A percentile compares a stretch with the other conserved stretches of the same genome.
These are phyloP conservation scores for Syncephalastrum contaminatum DNA, from an alignment of 371 early-diverging fungal species.

Conservation along the genomic window DNA sequence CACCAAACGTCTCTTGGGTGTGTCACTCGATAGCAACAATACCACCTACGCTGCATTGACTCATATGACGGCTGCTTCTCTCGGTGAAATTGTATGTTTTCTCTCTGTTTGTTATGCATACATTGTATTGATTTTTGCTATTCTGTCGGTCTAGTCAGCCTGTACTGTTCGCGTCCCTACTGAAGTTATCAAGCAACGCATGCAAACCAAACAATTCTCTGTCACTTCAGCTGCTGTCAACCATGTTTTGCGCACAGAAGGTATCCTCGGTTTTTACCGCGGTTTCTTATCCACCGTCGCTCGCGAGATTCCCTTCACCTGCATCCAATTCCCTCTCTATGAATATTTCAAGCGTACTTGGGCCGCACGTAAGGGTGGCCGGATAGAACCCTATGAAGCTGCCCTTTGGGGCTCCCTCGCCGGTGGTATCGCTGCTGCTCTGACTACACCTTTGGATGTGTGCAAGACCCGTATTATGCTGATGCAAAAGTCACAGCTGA, in stretches of 20 bases:
- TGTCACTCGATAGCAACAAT: conserved; percentile 30
- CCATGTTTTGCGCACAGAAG: conserved; percentile 68
- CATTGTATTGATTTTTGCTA: not conserved
- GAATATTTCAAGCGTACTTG: conserved; percentile 79
- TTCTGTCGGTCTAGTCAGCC: conserved; percentile 60
- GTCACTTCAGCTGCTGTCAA: conserved; percentile 60
- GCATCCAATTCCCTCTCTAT: conserved; percentile 95
- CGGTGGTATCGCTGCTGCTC: conserved; percentile 88
- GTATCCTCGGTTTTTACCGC: conserved; percentile 86
- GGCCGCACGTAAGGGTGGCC: conserved; percentile 42
- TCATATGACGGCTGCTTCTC: conserved; percentile 90
- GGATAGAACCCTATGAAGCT: conserved; percentile 77
- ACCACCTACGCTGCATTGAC: conserved; percentile 59
- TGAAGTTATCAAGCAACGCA: conserved; percentile 93
- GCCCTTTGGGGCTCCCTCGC: conserved; percentile 87
- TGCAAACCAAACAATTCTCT: conserved; percentile 86
- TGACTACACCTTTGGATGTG: conserved; percentile 94
- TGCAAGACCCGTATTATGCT: conserved; percentile 92
- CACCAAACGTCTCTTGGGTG: conserved; percentile 57
- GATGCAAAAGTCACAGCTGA: conserved; percentile 54
- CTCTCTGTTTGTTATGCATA: not conserved
- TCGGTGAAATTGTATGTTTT: conserved; percentile 82
- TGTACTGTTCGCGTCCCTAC: conserved; percentile 94
- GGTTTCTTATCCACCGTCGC: conserved; percentile 91
- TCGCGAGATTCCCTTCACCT: conserved; percentile 92